Percentiles rank a stretch among this genome's conserved stretches.
Evolutionary conservation across 495 filamentous ascomycete genomes (phyloP).

Genomic region (Daldinia vernicosa): DNA sequence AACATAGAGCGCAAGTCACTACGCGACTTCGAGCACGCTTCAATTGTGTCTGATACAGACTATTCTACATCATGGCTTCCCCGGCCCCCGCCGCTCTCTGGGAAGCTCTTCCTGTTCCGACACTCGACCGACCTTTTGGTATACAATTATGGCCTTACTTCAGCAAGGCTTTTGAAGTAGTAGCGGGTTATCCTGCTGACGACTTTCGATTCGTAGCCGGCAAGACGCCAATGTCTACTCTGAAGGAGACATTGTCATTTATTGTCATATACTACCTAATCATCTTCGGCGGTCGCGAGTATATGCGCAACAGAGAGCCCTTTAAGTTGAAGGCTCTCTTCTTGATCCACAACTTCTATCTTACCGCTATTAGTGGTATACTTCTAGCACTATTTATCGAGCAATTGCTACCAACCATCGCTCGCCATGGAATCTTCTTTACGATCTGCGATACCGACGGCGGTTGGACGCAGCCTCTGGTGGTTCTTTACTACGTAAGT

Average conservation of each 20-base stretch:
- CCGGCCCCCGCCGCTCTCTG: slow-evolving; percentile 63
- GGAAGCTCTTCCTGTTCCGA: slow-evolving; percentile 74
- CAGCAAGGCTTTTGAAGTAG: slow-evolving; percentile 77
- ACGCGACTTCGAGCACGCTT: slow-evolving; percentile 19
- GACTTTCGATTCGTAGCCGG: slow-evolving; percentile 75
- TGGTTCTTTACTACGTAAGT: slow-evolving; percentile 82
- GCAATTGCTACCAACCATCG: slow-evolving; percentile 74
- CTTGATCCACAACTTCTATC: slow-evolving; percentile 82
- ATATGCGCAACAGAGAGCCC: slow-evolving; percentile 74
- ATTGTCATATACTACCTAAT: slow-evolving; percentile 76
- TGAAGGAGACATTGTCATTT: slow-evolving; percentile 69
- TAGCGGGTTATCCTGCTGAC: slow-evolving; percentile 75
- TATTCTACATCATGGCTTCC: slow-evolving; percentile 51
- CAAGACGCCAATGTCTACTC: slow-evolving; percentile 73
- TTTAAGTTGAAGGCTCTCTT: slow-evolving; percentile 75
- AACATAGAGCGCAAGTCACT: slow-evolving; percentile 27
- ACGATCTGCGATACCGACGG: slow-evolving; percentile 74
- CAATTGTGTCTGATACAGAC: slow-evolving; percentile 13
- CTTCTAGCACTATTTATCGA: slow-evolving; percentile 77
- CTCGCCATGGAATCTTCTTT: slow-evolving; percentile 73
- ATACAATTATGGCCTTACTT: slow-evolving; percentile 94
- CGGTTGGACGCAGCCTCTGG: slow-evolving; percentile 81
- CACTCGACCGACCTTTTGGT: slow-evolving; percentile 91
- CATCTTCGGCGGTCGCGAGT: slow-evolving; percentile 77
- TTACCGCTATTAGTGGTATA: slow-evolving; percentile 73